Percentiles rank a stretch among this genome's conserved stretches.
Evolutionary conservation across 129 eudicot species (phyloP).

Genomic region (Apium graveolens): DNA sequence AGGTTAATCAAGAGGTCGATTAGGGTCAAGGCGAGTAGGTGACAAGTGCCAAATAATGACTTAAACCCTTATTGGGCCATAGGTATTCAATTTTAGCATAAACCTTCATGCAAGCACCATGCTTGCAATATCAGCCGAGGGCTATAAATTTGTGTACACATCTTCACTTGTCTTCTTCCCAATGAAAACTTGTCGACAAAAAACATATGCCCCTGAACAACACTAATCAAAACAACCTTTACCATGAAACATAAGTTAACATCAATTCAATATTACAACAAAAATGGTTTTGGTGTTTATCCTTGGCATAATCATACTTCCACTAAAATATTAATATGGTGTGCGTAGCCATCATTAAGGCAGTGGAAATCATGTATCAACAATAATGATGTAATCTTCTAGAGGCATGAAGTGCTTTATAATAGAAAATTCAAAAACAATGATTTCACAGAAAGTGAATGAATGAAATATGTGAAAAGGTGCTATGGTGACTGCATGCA

Average conservation of each 20-base stretch:
- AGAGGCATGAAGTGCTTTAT: too few relatives aligned
- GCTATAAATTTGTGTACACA: background rate
- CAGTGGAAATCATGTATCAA: background rate
- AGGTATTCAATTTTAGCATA: background rate
- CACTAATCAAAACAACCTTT: background rate
- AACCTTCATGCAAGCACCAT: background rate
- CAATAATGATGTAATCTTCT: background rate
- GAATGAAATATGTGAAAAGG: background rate
- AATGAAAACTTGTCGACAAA: background rate
- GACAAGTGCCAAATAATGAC: background rate
- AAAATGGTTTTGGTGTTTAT: background rate
- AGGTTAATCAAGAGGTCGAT: background rate
- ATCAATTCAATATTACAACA: background rate
- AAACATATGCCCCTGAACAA: background rate
- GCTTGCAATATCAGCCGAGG: background rate
- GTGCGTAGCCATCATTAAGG: background rate
- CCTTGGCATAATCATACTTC: background rate
- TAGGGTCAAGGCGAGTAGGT: too few relatives aligned
- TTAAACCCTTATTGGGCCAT: background rate
- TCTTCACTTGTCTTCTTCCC: background rate
- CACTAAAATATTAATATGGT: background rate
- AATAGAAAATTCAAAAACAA: background rate
- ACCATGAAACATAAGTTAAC: background rate
- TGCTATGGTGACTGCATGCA: background rate
- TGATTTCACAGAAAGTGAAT: too few relatives aligned